Evolutionary conservation across 352 stramenopile genomes (phyloP), one percentile per base, ranked within the genome.

Genomic region (Phytophthora vignae): DNA sequence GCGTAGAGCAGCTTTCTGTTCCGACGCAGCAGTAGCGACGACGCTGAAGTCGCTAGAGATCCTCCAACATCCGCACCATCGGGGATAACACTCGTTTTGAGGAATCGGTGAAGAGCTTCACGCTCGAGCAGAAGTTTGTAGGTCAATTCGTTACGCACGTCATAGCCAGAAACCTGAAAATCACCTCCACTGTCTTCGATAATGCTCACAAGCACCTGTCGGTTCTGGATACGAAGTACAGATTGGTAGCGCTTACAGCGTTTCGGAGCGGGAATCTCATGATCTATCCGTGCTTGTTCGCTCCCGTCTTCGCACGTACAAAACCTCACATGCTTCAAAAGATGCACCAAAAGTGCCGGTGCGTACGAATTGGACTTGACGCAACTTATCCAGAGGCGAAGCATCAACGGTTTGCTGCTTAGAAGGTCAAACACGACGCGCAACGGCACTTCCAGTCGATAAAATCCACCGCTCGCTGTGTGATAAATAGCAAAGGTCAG

Each of bases 341-440:
- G 53, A 56, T 81, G 58, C 33, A 73, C 60, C 19, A 94, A 76
- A 4, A 91, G n/a, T 1, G 69, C 27, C n/a, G 82, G 19, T 0
- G 60, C 38, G 56, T 95, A 95, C 1, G 73, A 82, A 60, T 95
- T 94, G 0, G 84, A 87, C 46, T 90, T 92, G 9, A 95, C 82
- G 21, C 81, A 93, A 14, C 61, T 77, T 14, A 93, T 48, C 86
- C 85, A 95, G 3, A 94, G 76, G 4, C 81, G 78, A 33, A 95
- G 69, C 40, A 87, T 78, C 7, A 79, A 61, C 10, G 65, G 88
- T 64, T 84, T 85, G 27, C 7, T 59, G 42, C 55, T 60, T 15
- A 87, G 76, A 4, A 86, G 12, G 15, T 68, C 40, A 14, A 92
- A 83, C 0, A 81, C 61, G 46, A 81, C 48, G 25, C 42, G n/a